Conservation (phyloP, 148 eudicot species). For the Linanthus parryae region DNA sequence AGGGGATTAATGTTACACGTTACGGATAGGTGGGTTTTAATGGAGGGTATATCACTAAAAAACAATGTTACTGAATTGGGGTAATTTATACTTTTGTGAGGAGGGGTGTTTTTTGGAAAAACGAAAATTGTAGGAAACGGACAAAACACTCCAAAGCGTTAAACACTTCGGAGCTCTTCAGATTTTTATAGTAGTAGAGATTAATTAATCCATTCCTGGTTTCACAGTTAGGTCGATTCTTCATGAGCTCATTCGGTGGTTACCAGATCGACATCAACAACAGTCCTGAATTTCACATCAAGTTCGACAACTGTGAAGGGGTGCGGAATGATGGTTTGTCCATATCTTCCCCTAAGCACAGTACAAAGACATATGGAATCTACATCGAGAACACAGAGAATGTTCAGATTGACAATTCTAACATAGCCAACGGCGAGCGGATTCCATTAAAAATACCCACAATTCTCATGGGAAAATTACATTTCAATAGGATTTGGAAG, state of each 20-base stretch:
- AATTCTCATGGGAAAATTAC: conserved; percentile 79
- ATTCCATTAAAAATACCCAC: background rate
- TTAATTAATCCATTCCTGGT: no score
- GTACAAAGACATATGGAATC: conserved; percentile 97
- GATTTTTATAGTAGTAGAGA: no score
- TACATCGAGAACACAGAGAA: conserved; percentile 62
- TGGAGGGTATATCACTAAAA: no score
- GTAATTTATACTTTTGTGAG: no score
- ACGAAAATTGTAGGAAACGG: no score
- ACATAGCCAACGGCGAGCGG: conserved; percentile 65
- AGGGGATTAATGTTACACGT: no score
- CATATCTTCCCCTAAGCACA: conserved; percentile 69
- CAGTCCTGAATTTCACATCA: conserved; percentile 89
- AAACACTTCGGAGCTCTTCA: no score
- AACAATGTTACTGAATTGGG: no score
- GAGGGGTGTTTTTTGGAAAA: no score
- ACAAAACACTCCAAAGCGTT: no score
- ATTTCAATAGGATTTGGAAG: conserved; percentile 92
- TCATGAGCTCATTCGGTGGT: conserved; percentile 70
- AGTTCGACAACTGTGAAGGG: conserved; percentile 89
- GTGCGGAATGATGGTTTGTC: conserved; percentile 69
- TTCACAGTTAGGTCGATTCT: conserved; percentile 73
- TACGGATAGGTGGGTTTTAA: no score
- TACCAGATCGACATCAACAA: conserved; percentile 62
- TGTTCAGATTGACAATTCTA: conserved; percentile 77